Conservation (phyloP, 495 filamentous ascomycete genomes). For the Talaromyces thailandensis region DNA sequence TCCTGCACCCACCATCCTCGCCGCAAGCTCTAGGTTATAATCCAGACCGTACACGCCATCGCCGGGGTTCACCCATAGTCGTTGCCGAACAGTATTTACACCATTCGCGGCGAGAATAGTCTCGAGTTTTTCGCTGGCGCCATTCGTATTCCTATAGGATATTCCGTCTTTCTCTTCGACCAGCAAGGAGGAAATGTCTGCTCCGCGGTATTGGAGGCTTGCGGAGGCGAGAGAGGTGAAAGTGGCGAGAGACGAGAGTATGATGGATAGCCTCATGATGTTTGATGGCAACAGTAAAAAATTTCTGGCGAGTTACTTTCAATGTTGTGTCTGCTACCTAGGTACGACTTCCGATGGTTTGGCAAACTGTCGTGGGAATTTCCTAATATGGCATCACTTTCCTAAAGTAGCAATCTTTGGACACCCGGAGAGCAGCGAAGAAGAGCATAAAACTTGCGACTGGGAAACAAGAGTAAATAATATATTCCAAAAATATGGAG, state of each 20-base stretch:
- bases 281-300: not conserved
- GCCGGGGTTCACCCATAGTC: slow-evolving; percentile 63
- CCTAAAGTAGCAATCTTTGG: not conserved
- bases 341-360: not conserved
- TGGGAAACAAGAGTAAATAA: not conserved
- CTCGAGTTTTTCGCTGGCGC: slow-evolving; percentile 47
- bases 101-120: slow-evolving; percentile 53
- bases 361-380: not conserved
- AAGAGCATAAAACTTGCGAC: not conserved
- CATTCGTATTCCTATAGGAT: slow-evolving; percentile 48
- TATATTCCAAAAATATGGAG: not conserved
- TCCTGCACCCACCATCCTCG: slow-evolving; percentile 54
- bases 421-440: not conserved
- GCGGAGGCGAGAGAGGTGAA: slow-evolving; percentile 21
- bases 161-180: slow-evolving; percentile 54
- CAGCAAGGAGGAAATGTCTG: slow-evolving; percentile 64
- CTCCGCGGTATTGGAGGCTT: slow-evolving; percentile 54
- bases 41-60: slow-evolving; percentile 57
- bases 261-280: not conserved
- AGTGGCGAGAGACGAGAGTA: not conserved
- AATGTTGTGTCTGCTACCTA: not conserved
- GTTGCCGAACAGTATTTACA: slow-evolving; percentile 63
- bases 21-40: slow-evolving; percentile 60
- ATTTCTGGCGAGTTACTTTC: too few species aligned
- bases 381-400: not conserved